These are phyloP conservation scores for Cyclospora cayetanensis DNA, from an alignment of 169 alveolate genomes.

Conservation along the genomic window DNA sequence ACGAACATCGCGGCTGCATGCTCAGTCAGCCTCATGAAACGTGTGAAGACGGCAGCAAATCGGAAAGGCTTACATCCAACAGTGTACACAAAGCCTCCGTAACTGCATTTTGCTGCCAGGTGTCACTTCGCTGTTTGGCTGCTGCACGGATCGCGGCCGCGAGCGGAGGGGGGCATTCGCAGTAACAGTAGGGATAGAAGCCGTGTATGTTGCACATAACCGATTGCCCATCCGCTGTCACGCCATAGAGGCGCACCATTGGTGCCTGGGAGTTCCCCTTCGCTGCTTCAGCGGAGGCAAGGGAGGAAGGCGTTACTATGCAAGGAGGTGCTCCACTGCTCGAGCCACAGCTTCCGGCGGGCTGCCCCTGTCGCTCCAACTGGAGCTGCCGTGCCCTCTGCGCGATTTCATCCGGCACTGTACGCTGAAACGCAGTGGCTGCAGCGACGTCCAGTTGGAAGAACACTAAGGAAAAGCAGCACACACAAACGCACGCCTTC, in stretches of 20 bases:
- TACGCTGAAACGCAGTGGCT: slow-evolving; percentile 9
- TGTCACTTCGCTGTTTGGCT: neutral
- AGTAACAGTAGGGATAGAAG: slow-evolving; percentile 76
- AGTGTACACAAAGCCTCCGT: neutral
- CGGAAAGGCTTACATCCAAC: neutral
- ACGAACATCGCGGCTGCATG: too few relatives aligned
- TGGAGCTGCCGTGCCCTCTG: neutral
- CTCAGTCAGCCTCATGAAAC: too few relatives aligned
- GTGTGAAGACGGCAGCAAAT: too few relatives aligned
- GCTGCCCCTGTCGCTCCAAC: neutral
- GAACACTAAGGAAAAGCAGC: neutral
- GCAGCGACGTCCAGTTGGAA: slow-evolving; percentile 63
- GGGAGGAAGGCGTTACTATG: neutral
- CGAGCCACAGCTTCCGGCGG: neutral
- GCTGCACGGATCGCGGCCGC: slow-evolving; percentile 32
- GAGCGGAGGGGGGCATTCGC: slow-evolving; percentile 46
- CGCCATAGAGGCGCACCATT: slow-evolving; percentile 78
- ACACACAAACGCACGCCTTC: neutral
- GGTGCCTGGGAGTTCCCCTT: slow-evolving; percentile 62
- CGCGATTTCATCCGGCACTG: slow-evolving; percentile 2
- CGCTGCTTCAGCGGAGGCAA: slow-evolving; percentile 56
- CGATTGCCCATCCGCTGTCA: slow-evolving; percentile 75
- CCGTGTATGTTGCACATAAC: slow-evolving; percentile 78
- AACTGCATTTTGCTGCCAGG: slow-evolving; percentile 27
- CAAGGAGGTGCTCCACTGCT: slow-evolving; percentile 13